Base-by-base conservation (phyloP, 441 rosid species). In the Gossypium davidsonii region DNA sequence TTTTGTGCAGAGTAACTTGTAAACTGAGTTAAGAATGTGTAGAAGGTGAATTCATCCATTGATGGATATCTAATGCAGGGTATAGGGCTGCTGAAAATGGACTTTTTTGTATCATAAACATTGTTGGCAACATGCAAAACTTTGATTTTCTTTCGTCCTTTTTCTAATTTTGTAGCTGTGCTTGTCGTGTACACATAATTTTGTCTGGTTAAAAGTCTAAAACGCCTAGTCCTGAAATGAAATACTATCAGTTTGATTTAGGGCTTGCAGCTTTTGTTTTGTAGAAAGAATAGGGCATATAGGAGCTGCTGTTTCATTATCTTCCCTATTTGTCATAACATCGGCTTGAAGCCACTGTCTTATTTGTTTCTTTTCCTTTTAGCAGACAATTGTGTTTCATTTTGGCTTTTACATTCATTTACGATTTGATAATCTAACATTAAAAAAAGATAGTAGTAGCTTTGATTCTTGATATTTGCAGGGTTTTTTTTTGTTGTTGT, bases 31-130 rank as follows among this genome's bases (percentile, higher is more conserved):
- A 57, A 23, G 62, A 57, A 57, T 57, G 34, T 23, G 62, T 23
- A 23, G 21, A 52, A 52, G 62, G 62, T 57, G 62, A 57, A 23
- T 23, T 25, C 62, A 57, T 57, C 61, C 61, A 57, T 57, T 23
- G 61, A 57, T 57, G 34, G 34, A 57, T 57, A 23, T 25, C n/a
- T 57, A 23, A 57, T 57, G 9, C 34, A 23, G 21, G 59, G 15
- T 57, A 57, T 57, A 25, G 17, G 34, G 34, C 5, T 57, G 62
- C 37, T 9, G 62, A 57, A 57, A 11, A 23, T 23, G 34, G 62
- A 23, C 62, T 57, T 57, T 56, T 57, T 57, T 57, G 62, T 57
- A 57, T 57, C 62, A 57, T 57, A 57, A 57, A 25, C 62, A 57
- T 57, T 57, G 62, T 23, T 25, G 31, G 37, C 25, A 57, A 25